Base-by-base conservation (phyloP, 805 yeast genomes). In the Danielia reshetovae region DNA sequence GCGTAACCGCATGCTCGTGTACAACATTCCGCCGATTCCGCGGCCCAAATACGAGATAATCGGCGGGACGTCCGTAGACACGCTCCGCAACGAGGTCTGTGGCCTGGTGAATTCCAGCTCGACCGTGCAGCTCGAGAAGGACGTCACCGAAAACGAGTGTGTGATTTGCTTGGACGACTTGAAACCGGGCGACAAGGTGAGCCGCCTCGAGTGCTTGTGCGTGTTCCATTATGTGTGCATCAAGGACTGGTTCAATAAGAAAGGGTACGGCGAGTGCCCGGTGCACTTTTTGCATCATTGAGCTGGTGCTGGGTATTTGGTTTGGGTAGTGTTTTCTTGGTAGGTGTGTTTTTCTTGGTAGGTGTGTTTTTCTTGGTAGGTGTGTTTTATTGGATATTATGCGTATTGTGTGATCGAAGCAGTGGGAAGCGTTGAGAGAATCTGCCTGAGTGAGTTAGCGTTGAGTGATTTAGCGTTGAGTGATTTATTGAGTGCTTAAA, bases 111-210 rank as follows among this genome's bases (percentile, higher is more conserved):
- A 32, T 5, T 44, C 48, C 14, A 32, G 17, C 26, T 23, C 35
- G 15, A 34, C 42, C 10, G 27, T 39, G 21, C 17, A 26, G 14
- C 22, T 24, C 25, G 49, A 45, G 21, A 45, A 62, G 18, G 68
- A 33, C 25, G 30, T 33, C 18, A 14, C 65, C 12, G 79, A 70
- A 22, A 76, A 77, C 31, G 97, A 93, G 57, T 93, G 99, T 57
- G 90, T 87, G 11, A 90, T 93, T 16, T 93, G 99, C 53, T 76
- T 90, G 42, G 98, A 93, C 55, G 95, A 85, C 13, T 77, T 89
- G 55, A 61, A 64, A 30, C 85, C 89, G 0, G 95, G 95, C 2
- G 93, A 88, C 36, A 82, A 81, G 51, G 90, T 93, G 12, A 97
- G 95, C 0, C 65, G 99, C 27, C 61, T 93, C 39, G 97, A 90